Base-by-base conservation (phyloP, 2,329 filamentous ascomycete species). In the Tolypocladium inflatum region DNA sequence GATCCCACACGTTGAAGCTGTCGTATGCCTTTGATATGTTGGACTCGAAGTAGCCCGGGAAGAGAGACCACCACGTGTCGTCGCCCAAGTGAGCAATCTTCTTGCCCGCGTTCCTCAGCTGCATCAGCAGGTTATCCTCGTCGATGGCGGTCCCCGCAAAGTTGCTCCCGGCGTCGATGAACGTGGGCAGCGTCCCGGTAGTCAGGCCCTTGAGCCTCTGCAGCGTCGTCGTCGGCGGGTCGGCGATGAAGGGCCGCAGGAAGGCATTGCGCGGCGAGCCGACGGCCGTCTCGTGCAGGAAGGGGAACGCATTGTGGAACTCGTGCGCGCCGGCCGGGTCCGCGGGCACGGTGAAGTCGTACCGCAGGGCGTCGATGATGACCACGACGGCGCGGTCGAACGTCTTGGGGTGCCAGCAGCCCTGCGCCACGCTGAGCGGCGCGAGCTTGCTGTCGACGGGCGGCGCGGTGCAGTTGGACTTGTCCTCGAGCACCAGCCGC, bases 1-100 rank as follows among this genome's bases (percentile, higher is more conserved):
- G 74, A 71, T 99, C 94, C 91, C 91, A 97, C 8, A 97, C 94
- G 68, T 97, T 97, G 76, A 99, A 96, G 61, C 93, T 97, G 71
- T 97, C 93, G 71, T 96, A 99, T 0, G 94, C 85, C 65, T 81
- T 84, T 64, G 92, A 96, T 58, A 97, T 84, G 58, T 93, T 89
- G 10, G 86, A 77, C 70, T 96, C 87, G 67, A 99, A 99, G 71
- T 95, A 91, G n/a, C 82, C 90, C 0, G 94, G 94, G 70, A 97
- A 99, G 19, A 99, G 78, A 50, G 90, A 82, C 63, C 91, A 89
- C 94, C 94, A 99, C 5, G 94, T 99, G 73, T 99, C 93, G 71
- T 99, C 94, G n/a, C 94, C 94, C 42, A 99, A 77, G 67, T 99
- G 95, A 7, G 92, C 94, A 64, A 99, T 84, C 62, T 82, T 89